These are phyloP conservation scores for Rhodotorula sp. DNA, from an alignment of 1,284 basidiomycete species.

Conservation along the genomic window DNA sequence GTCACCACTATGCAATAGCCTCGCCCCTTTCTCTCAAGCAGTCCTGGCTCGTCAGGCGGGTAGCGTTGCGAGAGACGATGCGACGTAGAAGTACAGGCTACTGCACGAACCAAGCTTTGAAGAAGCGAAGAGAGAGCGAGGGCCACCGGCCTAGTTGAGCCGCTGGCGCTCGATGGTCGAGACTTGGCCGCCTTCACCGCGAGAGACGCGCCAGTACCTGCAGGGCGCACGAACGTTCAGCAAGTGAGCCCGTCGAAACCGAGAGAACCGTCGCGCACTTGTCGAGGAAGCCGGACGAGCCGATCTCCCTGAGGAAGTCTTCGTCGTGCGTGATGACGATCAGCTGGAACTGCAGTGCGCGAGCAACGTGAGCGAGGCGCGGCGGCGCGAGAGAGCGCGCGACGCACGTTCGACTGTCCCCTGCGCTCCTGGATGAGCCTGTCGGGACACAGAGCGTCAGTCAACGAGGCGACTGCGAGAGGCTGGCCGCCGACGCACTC, in stretches of 20 bases:
- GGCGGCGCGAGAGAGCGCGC: too few species aligned
- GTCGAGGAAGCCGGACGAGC: conserved; percentile 82
- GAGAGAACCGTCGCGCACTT: too few species aligned
- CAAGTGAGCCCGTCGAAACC: too few species aligned
- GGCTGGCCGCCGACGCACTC: too few species aligned
- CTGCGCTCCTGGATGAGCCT: conserved; percentile 91
- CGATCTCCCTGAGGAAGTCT: conserved; percentile 76
- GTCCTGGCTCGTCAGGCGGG: too few species aligned
- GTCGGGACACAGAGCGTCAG: background rate
- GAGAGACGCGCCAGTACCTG: conserved; percentile 58
- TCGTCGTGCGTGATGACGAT: conserved; percentile 94
- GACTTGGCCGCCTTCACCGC: conserved; percentile 38
- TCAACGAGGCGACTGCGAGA: background rate
- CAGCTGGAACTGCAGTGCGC: conserved; percentile 69
- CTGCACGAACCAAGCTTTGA: background rate
- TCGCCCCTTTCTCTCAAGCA: background rate
- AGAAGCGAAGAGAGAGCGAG: conserved; percentile 2
- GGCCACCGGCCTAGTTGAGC: conserved; percentile 17
- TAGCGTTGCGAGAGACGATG: background rate
- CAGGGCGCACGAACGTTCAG: background rate
- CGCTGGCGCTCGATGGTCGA: conserved; percentile 37
- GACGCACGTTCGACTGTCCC: conserved; percentile 65
- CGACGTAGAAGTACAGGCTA: background rate
- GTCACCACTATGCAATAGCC: background rate
- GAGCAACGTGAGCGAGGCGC: background rate